Conservation (phyloP, 495 filamentous ascomycete species). For the Aspergillus coremiiformis region DNA sequence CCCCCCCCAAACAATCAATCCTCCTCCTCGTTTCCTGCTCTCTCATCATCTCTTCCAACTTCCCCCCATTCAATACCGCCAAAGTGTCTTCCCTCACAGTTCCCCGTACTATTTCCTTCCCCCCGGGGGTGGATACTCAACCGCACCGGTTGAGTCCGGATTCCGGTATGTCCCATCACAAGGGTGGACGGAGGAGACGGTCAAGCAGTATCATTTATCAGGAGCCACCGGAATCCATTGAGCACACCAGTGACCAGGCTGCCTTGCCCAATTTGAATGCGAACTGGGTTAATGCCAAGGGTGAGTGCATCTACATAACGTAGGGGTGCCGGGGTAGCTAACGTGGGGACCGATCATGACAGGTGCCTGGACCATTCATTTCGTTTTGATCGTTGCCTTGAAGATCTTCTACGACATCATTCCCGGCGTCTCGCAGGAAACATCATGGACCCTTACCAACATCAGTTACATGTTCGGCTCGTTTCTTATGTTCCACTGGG, state of each 20-base stretch:
- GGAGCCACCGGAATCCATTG: conserved; percentile 86
- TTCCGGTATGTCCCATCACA: conserved; percentile 52
- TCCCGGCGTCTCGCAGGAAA: conserved; percentile 90
- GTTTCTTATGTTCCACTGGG: conserved; percentile 99
- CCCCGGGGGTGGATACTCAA: conserved; percentile 62
- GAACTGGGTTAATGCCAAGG: conserved; percentile 98
- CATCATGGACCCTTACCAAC: conserved; percentile 97
- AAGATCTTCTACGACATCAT: conserved; percentile 97
- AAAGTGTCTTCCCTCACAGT: conserved; percentile 79
- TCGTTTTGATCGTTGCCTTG: conserved; percentile 78
- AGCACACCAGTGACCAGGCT: conserved; percentile 93
- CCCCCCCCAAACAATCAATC: conserved; percentile 22
- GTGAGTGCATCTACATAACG: conserved; percentile 47
- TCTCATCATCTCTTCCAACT: conserved; percentile 4
- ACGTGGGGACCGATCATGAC: background rate
- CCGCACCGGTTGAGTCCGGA: conserved; percentile 44
- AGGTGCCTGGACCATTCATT: conserved; percentile 94
- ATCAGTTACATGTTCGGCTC: conserved; percentile 98
- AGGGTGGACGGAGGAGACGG: conserved; percentile 68
- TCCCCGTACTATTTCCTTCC: conserved; percentile 73
- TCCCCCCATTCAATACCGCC: conserved; percentile 53
- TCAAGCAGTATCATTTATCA: conserved; percentile 96
- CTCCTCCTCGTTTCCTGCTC: conserved; percentile 16
- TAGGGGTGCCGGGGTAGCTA: background rate
- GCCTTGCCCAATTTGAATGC: conserved; percentile 93